These are phyloP conservation scores for Arachnomyces sp. DNA, from an alignment of 2,329 filamentous ascomycete species.

Conservation along the genomic window DNA sequence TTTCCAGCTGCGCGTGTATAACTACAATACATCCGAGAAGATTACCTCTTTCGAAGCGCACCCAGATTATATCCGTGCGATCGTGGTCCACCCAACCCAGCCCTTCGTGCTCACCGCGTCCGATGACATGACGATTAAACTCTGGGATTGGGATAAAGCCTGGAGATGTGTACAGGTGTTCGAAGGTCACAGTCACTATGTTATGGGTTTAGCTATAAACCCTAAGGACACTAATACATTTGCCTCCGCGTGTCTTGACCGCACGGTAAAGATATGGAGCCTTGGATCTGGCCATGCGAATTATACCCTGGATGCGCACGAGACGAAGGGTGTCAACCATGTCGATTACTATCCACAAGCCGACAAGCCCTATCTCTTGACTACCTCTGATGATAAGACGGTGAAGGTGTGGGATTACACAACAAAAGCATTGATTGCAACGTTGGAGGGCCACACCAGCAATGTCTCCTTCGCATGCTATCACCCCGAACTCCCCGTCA, in stretches of 20 bases:
- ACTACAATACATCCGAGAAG: constrained; percentile 99
- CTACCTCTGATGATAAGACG: constrained; percentile 90
- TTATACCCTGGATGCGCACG: constrained; percentile 93
- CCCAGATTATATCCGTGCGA: constrained; percentile 96
- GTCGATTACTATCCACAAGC: constrained; percentile 75
- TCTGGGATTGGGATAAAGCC: constrained; percentile 98
- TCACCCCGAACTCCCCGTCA: constrained; percentile 91
- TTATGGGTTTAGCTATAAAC: constrained; percentile 95
- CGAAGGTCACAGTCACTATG: constrained; percentile 92
- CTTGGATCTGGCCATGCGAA: constrained; percentile 89
- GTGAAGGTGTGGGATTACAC: constrained; percentile 99
- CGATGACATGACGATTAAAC: constrained; percentile 97
- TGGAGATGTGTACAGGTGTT: constrained; percentile 98
- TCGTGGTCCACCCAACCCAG: constrained; percentile 89
- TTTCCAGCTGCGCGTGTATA: constrained; percentile 85
- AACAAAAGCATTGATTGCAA: constrained; percentile 93
- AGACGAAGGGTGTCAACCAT: constrained; percentile 95
- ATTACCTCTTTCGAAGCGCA: constrained; percentile 95
- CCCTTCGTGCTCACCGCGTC: constrained; percentile 93
- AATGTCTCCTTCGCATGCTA: constrained; percentile 98
- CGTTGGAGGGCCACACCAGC: constrained; percentile 91
- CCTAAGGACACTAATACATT: constrained; percentile 93
- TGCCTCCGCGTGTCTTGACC: constrained; percentile 87
- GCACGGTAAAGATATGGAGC: constrained; percentile 97
- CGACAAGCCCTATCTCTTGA: constrained; percentile 79